Percentiles rank a stretch among this genome's conserved stretches.
phyloP scores from a whole-genome alignment of 208 protist genomes.

The Zelonia costaricensis region DNA sequence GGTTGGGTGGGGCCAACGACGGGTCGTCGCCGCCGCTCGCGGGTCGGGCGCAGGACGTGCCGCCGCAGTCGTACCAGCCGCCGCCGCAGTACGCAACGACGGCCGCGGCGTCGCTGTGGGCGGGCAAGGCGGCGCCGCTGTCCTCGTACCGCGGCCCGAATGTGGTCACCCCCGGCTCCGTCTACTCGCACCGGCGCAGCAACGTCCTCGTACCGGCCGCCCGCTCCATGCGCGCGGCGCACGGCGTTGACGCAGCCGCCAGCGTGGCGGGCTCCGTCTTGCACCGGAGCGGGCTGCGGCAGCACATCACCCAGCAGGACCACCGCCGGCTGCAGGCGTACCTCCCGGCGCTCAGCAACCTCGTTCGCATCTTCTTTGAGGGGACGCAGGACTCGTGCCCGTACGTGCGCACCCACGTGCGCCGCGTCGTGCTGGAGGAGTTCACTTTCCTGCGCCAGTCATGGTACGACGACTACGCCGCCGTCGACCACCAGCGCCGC shows the following conservation, averaged over 20 bases:
- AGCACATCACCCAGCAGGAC: constrained; percentile 23
- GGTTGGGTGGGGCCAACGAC: too few species aligned
- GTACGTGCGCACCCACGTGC: constrained; percentile 55
- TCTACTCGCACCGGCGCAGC: constrained; percentile 23
- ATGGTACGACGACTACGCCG: constrained; percentile 40
- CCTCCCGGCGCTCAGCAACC: constrained; percentile 51
- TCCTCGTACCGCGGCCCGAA: constrained; percentile 18
- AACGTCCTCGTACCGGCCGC: constrained; percentile 18
- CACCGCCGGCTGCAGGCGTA: constrained; percentile 27
- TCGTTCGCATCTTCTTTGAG: constrained; percentile 55
- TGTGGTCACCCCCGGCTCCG: constrained; percentile 23
- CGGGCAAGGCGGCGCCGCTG: too few species aligned
- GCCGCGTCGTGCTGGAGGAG: constrained; percentile 62
- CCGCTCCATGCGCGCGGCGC: constrained; percentile 13
- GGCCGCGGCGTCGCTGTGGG: too few species aligned
- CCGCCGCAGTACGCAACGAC: too few species aligned
- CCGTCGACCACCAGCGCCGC: constrained; percentile 5
- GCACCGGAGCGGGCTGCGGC: constrained; percentile 16
- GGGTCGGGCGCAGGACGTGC: too few species aligned
- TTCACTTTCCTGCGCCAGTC: constrained; percentile 54
- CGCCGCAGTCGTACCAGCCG: too few species aligned
- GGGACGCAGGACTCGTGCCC: constrained; percentile 68
- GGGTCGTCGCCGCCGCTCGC: too few species aligned
- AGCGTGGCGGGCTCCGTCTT: background rate
- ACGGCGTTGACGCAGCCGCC: constrained; percentile 3